Conservation (phyloP, 768 basidiomycete genomes). For the Phaeotremella skinneri region DNA sequence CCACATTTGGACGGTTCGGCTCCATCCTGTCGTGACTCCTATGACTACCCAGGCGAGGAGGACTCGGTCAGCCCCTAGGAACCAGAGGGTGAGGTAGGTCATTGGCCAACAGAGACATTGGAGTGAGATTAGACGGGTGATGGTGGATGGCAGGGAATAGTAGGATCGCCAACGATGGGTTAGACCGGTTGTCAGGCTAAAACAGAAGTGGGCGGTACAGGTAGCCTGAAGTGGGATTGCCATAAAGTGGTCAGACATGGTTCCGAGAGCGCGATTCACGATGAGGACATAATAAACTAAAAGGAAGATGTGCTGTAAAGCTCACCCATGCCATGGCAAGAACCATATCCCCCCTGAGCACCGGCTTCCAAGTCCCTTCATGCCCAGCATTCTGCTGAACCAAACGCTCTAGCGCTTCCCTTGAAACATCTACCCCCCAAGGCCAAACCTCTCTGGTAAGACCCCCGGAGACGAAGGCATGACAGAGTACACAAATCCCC, state of each 20-base stretch:
- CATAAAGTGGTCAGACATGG: background rate
- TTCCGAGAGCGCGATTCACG: background rate
- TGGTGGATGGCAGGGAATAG: slow-evolving; percentile 80
- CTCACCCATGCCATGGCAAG: slow-evolving; percentile 48
- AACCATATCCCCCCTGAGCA: slow-evolving; percentile 31
- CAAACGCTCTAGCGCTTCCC: slow-evolving; percentile 33
- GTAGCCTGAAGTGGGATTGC: slow-evolving; percentile 62
- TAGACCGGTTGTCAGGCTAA: slow-evolving; percentile 80
- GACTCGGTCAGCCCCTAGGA: slow-evolving; percentile 70
- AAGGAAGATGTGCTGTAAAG: background rate
- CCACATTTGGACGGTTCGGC: slow-evolving; percentile 74
- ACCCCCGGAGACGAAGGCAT: slow-evolving; percentile 30
- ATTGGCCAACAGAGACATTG: slow-evolving; percentile 97
- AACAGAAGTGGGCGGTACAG: slow-evolving; percentile 85
- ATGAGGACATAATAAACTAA: background rate
- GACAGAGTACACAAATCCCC: slow-evolving; percentile 27
- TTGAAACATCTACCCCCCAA: slow-evolving; percentile 38
- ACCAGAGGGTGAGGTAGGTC: slow-evolving; percentile 75
- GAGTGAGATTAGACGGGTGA: slow-evolving; percentile 85
- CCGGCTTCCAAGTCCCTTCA: slow-evolving; percentile 23
- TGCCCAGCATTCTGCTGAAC: slow-evolving; percentile 13
- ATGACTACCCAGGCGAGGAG: slow-evolving; percentile 87
- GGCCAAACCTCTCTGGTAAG: slow-evolving; percentile 38
- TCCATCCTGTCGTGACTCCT: slow-evolving; percentile 77
- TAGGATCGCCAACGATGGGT: slow-evolving; percentile 86